phyloP scores from a whole-genome alignment of 169 alveolate genomes.

The Cryptosporidium tyzzeri region DNA sequence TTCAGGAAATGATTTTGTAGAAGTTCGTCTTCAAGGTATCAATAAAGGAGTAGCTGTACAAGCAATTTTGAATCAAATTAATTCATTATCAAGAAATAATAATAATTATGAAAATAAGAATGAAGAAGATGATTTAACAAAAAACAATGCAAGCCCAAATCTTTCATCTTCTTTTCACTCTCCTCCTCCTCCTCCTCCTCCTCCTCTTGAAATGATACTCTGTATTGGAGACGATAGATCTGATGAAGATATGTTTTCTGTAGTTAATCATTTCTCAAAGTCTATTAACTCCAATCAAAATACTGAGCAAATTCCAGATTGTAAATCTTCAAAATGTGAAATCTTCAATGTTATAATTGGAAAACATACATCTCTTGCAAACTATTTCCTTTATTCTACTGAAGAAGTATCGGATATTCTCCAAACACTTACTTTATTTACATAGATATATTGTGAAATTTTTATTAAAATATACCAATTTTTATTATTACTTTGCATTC shows the following conservation, averaged over 20 bases:
- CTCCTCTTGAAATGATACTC: conserved; percentile 32
- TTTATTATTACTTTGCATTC: too few species aligned
- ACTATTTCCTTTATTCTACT: conserved; percentile 39
- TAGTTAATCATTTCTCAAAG: conserved; percentile 2
- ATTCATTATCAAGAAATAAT: neutral
- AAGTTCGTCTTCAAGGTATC: conserved; percentile 53
- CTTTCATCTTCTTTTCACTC: neutral
- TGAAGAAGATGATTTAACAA: neutral
- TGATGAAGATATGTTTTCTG: conserved; percentile 67
- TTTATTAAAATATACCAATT: neutral
- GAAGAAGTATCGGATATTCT: conserved; percentile 54
- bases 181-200: neutral
- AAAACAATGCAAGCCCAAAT: too few species aligned
- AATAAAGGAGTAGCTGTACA: conserved; percentile 57
- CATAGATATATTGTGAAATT: neutral
- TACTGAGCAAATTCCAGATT: neutral
- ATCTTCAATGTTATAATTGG: conserved; percentile 48
- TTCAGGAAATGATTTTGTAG: conserved; percentile 54
- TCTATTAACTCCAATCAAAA: neutral
- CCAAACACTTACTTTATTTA: conserved; percentile 45
- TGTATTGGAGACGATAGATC: conserved; percentile 69
- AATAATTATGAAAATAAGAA: neutral
- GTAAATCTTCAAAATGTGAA: neutral
- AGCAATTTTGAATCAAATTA: conserved; percentile 20
- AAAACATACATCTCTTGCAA: conserved; percentile 50